phyloP scores from a whole-genome alignment of 2,329 filamentous ascomycete genomes.

The Elsinoe arachidis region DNA sequence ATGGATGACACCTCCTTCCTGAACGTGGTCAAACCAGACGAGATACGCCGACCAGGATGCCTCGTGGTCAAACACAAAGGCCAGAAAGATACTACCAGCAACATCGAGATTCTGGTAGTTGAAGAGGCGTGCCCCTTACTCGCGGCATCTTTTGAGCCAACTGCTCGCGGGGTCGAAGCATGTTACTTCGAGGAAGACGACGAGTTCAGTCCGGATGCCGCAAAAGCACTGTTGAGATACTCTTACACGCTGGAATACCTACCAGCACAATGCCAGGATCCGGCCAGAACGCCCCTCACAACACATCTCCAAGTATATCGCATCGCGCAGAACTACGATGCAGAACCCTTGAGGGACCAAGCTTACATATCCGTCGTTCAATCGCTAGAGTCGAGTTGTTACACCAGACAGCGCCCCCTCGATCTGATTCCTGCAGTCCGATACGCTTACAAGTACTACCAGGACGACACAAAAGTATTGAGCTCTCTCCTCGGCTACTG shows the following conservation, averaged over 20 bases:
- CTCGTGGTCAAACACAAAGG: background rate
- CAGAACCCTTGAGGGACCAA: background rate
- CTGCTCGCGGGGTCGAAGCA: background rate
- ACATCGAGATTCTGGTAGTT: background rate
- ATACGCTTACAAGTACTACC: background rate
- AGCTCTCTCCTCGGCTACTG: conserved; percentile 7
- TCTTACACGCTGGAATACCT: background rate
- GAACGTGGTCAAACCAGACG: background rate
- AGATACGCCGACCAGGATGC: background rate
- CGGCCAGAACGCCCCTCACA: background rate
- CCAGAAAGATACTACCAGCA: background rate
- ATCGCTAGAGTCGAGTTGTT: background rate
- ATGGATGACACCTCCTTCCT: conserved; percentile 1
- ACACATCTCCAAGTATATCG: background rate
- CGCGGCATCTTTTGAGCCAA: background rate
- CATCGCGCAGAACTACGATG: background rate
- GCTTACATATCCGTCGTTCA: background rate
- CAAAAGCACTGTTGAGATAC: background rate
- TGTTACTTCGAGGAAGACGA: conserved; percentile 4
- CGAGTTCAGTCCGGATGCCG: background rate
- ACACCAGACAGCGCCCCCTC: background rate
- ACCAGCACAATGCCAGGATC: background rate
- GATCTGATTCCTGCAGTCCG: background rate
- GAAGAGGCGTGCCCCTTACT: background rate
- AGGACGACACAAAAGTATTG: background rate